Base-by-base conservation (phyloP, 306 rosid genomes). In the Crotalaria pallida region DNA sequence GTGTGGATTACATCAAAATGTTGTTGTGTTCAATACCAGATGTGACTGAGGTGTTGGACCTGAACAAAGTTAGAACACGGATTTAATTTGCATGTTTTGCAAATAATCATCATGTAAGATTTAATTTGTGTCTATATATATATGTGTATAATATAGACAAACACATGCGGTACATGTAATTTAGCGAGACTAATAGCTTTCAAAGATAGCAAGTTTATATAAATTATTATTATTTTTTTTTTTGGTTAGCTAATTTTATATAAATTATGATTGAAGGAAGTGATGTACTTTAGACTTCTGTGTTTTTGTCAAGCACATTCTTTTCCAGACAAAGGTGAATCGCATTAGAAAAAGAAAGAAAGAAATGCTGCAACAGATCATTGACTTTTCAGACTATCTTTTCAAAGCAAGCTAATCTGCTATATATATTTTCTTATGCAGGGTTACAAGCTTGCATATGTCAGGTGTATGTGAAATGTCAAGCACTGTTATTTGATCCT, bases 291-390 rank as follows among this genome's bases (percentile, higher is more conserved):
- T 44, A 58, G 61, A 62, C 48, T 64, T 64, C 41, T 50, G 13
- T 71, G 57, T 50, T 65, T 69, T 58, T 76, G 7, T 71, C 63
- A 22, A 31, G 64, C 72, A 52, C 49, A 43, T 65, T 63, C 43
- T 71, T 67, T 71, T 29, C 10, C 18, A 17, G 53, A 71, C 44
- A 62, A 72, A 73, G 73, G 31, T 73, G 77, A 71, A 76, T 65
- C 76, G 43, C 9, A 3, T 49, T 52, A 75, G 36, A 71, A 53
- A 80, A 79, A 45, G 67, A 63, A 50, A 72, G 82, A 83, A 75
- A 80, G 79, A 52, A 78, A 87, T 76, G 84, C 77, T 34, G 59
- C 82, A 85, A 64, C 88, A 19, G 29, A 85, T 79, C 34, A 81
- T 85, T 85, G 89, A 88, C 89, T 83, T 74, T 34, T 41, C 17